Conservation (phyloP, 768 basidiomycete species). For the Suillus lakei region DNA sequence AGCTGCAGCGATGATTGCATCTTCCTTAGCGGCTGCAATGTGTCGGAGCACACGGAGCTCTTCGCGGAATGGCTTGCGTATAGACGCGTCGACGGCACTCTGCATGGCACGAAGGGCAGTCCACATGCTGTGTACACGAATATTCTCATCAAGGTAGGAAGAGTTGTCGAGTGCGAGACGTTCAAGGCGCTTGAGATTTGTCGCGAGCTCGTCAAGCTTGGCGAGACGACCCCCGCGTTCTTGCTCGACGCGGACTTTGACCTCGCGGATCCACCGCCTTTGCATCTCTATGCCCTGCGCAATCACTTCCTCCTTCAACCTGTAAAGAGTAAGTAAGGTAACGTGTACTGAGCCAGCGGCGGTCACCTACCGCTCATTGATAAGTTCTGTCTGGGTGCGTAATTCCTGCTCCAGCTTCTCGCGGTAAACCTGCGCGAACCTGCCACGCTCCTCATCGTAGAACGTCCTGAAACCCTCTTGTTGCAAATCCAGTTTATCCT, state of each 20-base stretch:
- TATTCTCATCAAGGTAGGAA: constrained; percentile 88
- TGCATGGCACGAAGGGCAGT: constrained; percentile 85
- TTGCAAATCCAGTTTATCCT: constrained; percentile 84
- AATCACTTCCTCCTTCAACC: constrained; percentile 92
- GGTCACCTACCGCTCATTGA: constrained; percentile 85
- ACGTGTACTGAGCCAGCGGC: constrained; percentile 2
- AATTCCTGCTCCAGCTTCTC: constrained; percentile 87
- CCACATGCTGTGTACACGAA: constrained; percentile 91
- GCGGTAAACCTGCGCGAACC: constrained; percentile 78
- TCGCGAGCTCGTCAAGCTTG: constrained; percentile 91
- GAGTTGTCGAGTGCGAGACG: constrained; percentile 92
- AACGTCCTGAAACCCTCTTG: constrained; percentile 85
- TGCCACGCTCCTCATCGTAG: constrained; percentile 77
- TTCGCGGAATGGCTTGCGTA: constrained; percentile 84
- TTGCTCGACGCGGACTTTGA: constrained; percentile 94
- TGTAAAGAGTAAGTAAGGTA: constrained; percentile 33
- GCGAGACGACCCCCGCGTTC: constrained; percentile 95
- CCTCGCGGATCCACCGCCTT: constrained; percentile 93
- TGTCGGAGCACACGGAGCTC: constrained; percentile 86
- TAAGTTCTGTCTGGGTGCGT: constrained; percentile 85
- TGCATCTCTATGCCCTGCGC: constrained; percentile 98
- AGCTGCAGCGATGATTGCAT: constrained; percentile 65
- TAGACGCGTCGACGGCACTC: constrained; percentile 64
- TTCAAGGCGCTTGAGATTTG: constrained; percentile 89
- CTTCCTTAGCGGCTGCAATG: constrained; percentile 71